A percentile compares a stretch with the other conserved stretches of the same genome.
Conservation (phyloP, 208 protist species). For the Trypanosoma platydactyli region DNA sequence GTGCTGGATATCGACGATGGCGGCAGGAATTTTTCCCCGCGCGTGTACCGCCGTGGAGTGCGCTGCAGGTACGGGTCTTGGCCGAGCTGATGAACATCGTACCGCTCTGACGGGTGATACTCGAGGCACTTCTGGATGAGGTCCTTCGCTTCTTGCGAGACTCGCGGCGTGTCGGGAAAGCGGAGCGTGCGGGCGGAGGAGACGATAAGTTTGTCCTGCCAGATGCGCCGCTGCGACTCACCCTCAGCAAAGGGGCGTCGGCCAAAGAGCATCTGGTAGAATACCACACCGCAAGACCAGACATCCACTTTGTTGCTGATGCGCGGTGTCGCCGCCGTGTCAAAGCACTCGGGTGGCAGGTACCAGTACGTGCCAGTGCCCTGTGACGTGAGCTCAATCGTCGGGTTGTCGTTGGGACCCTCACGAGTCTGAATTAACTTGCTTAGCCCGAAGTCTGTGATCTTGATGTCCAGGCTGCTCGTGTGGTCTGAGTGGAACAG, state of each 20-base stretch:
- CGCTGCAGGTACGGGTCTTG: constrained; percentile 70
- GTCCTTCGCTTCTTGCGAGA: constrained; percentile 81
- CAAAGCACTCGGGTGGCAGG: constrained; percentile 95
- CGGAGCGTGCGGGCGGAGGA: constrained; percentile 49
- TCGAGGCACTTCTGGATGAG: constrained; percentile 73
- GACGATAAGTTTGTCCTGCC: constrained; percentile 80
- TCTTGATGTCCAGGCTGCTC: constrained; percentile 86
- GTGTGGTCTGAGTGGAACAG: constrained; percentile 67
- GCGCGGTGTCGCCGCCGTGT: constrained; percentile 75
- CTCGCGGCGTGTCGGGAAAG: constrained; percentile 71
- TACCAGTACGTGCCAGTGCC: constrained; percentile 97
- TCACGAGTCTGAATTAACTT: constrained; percentile 90
- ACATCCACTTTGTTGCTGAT: constrained; percentile 91
- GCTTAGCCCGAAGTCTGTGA: constrained; percentile 97
- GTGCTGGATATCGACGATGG: neutral
- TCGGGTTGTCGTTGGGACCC: constrained; percentile 60
- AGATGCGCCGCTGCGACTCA: constrained; percentile 84
- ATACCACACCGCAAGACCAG: constrained; percentile 94
- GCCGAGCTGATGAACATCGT: constrained; percentile 70
- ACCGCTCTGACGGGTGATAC: constrained; percentile 68
- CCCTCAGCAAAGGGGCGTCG: constrained; percentile 94
- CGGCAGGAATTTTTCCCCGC: constrained; percentile 8
- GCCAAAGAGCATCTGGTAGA: constrained; percentile 96
- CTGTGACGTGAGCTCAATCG: constrained; percentile 95
- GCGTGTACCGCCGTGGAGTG: constrained; percentile 22